Conservation (phyloP, 257 asterid species). For the Nicotiana tomentosiformis region DNA sequence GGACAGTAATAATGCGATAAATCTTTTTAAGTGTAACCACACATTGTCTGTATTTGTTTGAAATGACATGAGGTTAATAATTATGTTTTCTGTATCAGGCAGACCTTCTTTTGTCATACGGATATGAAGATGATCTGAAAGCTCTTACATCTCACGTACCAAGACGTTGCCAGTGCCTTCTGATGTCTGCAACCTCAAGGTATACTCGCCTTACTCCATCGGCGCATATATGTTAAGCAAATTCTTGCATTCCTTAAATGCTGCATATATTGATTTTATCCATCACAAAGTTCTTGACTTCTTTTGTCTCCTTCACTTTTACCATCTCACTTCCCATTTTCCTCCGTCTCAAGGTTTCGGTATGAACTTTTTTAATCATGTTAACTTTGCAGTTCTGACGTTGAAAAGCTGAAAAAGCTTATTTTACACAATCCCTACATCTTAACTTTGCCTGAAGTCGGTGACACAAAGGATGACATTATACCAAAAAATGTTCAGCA, state of each 20-base stretch:
- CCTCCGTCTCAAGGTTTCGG: neutral
- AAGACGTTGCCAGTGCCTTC: conserved; percentile 88
- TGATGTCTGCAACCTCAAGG: conserved; percentile 99
- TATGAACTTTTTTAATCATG: neutral
- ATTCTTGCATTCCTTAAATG: neutral
- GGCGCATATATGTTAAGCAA: neutral
- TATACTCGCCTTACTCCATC: conserved; percentile 18
- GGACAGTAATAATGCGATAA: neutral
- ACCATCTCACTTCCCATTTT: neutral
- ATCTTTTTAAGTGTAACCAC: neutral
- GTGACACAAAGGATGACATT: conserved; percentile 75
- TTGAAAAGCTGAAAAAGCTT: conserved; percentile 90
- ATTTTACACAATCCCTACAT: conserved; percentile 85
- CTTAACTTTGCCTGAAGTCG: conserved; percentile 79
- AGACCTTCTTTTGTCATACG: conserved; percentile 89
- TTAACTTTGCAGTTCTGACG: conserved; percentile 65
- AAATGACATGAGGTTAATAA: conserved; percentile 3
- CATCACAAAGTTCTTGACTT: neutral
- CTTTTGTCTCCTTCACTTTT: neutral
- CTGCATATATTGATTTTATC: neutral
- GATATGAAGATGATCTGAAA: conserved; percentile 82
- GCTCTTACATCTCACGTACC: conserved; percentile 76
- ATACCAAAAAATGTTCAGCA: conserved; percentile 90
- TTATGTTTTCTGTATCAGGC: conserved; percentile 53
- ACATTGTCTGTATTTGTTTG: neutral